phyloP scores from a whole-genome alignment of 345 rosid species.

The Acer yangbiense region DNA sequence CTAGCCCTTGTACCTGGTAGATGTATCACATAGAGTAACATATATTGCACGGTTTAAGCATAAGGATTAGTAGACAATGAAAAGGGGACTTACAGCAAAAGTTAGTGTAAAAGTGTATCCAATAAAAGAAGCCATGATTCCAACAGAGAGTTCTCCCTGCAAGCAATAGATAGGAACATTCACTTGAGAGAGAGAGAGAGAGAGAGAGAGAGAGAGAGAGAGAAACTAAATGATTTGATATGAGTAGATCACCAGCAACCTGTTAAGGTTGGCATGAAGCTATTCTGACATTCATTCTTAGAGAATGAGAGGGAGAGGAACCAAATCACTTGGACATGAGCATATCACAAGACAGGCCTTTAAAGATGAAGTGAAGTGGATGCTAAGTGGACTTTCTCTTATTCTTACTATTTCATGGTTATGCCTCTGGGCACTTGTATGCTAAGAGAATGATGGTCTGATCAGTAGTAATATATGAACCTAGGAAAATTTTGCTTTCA shows the following conservation, averaged over 20 bases:
- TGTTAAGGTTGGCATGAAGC: background rate
- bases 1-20: constrained; percentile 91
- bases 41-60: constrained; percentile 10
- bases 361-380: background rate
- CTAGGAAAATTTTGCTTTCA: background rate
- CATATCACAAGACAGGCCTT: background rate
- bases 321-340: background rate
- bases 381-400: background rate
- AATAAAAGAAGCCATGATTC: constrained; percentile 87
- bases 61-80: constrained; percentile 16
- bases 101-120: constrained; percentile 96
- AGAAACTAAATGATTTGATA: constrained; percentile 1
- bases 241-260: constrained; percentile 1
- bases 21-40: constrained; percentile 19
- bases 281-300: background rate
- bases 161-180: constrained; percentile 25
- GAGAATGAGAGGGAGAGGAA: background rate
- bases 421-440: background rate
- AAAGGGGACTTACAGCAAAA: constrained; percentile 69
- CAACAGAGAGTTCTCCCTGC: constrained; percentile 93
- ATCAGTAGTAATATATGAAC: background rate
- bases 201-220: too few species aligned
- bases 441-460: background rate
- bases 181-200: background rate
- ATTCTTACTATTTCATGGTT: background rate